These are phyloP conservation scores for Talaromyces proteolyticus DNA, from an alignment of 495 filamentous ascomycete genomes.

Conservation along the genomic window DNA sequence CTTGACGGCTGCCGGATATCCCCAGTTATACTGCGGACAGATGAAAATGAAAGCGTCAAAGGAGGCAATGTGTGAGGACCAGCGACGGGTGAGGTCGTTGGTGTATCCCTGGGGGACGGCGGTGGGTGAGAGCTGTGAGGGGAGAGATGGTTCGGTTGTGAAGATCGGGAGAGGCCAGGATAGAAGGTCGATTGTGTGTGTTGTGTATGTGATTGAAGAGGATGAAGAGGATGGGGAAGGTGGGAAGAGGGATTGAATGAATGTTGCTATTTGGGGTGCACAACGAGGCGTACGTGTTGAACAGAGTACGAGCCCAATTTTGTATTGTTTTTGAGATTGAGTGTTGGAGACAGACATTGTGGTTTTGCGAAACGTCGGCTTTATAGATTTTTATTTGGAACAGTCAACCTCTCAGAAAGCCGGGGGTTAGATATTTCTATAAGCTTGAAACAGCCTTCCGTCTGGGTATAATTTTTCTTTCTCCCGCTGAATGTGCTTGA, in stretches of 20 bases:
- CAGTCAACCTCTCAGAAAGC: too few species aligned
- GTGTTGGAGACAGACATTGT: background rate
- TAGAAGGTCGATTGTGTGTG: background rate
- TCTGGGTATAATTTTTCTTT: too few species aligned
- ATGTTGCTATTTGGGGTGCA: background rate
- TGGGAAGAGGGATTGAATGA: background rate
- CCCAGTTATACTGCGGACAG: slow-evolving; percentile 30
- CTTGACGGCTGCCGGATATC: slow-evolving; percentile 33
- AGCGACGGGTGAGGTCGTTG: background rate
- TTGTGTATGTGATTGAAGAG: background rate
- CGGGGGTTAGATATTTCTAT: too few species aligned
- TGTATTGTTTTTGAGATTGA: background rate
- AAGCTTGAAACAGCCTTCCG: too few species aligned
- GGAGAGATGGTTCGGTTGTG: background rate
- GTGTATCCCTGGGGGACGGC: background rate
- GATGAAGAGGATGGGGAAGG: background rate
- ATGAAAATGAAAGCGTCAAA: slow-evolving; percentile 38
- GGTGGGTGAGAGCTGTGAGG: background rate
- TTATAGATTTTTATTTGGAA: too few species aligned
- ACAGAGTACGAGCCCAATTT: background rate
- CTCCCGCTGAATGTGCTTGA: too few species aligned
- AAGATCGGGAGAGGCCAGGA: background rate
- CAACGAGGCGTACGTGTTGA: background rate
- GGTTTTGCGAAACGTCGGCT: too few species aligned
- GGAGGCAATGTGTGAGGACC: background rate